Evolutionary conservation across 139 green algal species (phyloP), one percentile per base, ranked within the genome.

Genomic region (Tetradesmus lagerheimii): DNA sequence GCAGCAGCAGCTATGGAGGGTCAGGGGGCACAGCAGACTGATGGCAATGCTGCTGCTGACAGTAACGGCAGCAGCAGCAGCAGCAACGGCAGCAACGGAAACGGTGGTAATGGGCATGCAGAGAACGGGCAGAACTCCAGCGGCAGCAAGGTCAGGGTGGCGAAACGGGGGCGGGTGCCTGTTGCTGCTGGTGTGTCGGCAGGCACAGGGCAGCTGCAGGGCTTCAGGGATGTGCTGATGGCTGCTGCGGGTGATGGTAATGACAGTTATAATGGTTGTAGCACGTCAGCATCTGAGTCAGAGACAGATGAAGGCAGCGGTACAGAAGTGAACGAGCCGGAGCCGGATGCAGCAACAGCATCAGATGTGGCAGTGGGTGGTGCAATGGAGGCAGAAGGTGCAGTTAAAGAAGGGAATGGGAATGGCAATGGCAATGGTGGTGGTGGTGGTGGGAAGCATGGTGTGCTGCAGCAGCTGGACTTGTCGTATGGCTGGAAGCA

Each of bases 401-500:
- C 20, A 29, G 38, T 0, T 16, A 29, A 27, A 39, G 20, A 64
- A 27, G 39, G 20, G 0, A 34, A 41, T 20, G n/a, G 45, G 23
- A 71, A 71, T 71, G 57, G 57, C 12, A 71, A 71, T 18, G 57
- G 57, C 12, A 71, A 31, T 2, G n/a, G n/a, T n/a, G n/a, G n/a
- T n/a, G n/a, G n/a, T n/a, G n/a, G n/a, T n/a, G n/a, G n/a, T n/a
- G 57, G 57, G 23, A 71, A 71, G 57, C 57, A 74, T 50, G 74
- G 81, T 25, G 39, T 31, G 76, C 45, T 88, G 83, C 57, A 80
- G 83, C 25, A 64, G 83, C 31, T 88, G 38, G 83, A 88, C 23
- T 11, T 88, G 37, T 80, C 62, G 0, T 88, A 18, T 39, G 83
- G 43, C 27, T 88, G 83, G 83, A n/a, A 41, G 37, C 23, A 80